Evolutionary conservation across 192 early-diverging fungal genomes (phyloP), one percentile per base, ranked within the genome.

Genomic region (Backusella parvicylindrica): DNA sequence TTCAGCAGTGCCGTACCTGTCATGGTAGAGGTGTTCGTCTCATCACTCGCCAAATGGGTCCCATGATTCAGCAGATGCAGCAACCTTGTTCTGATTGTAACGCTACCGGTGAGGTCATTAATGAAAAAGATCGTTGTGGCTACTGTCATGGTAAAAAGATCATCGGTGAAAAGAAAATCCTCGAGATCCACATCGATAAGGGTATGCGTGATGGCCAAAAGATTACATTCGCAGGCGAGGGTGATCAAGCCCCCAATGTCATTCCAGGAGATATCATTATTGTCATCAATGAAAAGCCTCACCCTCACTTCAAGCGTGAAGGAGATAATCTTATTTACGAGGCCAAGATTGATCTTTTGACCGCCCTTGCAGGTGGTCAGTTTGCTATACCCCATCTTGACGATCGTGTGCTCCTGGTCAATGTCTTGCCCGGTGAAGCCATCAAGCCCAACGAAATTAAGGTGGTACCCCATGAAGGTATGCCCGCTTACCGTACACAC

Each of bases 41-140:
- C 30, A 89, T 92, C 70, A 86, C 97, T 72, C 87, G 97, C 64
- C 96, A 98, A 81, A 93, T 99, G 86, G 98, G 98, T 30, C 98
- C 98, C 23, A 99, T 99, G 97, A 92, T 99, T 71, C 98, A 99
- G 89, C 98, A 99, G 87, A 95, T 99, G 86, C 98, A 99, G 84
- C 96, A 98, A 82, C 90, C 95, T 32, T 99, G 98, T 86, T 85
- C 84, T 37, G 90, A 91, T 53, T 99, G 98, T 86, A 85, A 89
- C 65, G 98, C 96, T 72, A 89, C 91, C 73, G 97, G 98, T 75
- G 92, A 97, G 78, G 88, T 94, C 75, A 97, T 99, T 73, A 89
- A 91, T 68, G 89, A 92, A 64, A 96, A 95, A 83, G 90, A 95
- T 84, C 86, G 93, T 72, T 99, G 98, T 90, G 93, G 91, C 79